phyloP scores from a whole-genome alignment of 495 filamentous ascomycete species.

The Trichoderma erinaceum region DNA sequence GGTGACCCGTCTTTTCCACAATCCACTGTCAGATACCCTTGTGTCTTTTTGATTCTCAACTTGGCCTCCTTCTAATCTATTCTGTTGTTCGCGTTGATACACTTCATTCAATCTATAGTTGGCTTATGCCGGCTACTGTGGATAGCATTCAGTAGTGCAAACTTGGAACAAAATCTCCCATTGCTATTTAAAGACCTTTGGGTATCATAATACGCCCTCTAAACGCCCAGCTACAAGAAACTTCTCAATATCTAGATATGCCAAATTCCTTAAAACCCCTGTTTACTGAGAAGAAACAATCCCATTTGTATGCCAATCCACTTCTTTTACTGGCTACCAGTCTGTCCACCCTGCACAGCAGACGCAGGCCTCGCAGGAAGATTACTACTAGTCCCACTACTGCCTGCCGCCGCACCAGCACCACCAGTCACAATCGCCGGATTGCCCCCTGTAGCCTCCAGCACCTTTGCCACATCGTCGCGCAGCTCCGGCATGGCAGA shows the following conservation, averaged over 20 bases:
- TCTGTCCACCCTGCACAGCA: neutral
- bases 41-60: neutral
- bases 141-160: neutral
- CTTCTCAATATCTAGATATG: neutral
- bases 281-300: neutral
- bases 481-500: slow-evolving; percentile 69
- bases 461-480: slow-evolving; percentile 59
- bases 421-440: slow-evolving; percentile 6
- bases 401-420: neutral
- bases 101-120: neutral
- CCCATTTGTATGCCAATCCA: neutral
- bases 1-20: slow-evolving; percentile 13
- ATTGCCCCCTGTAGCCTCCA: slow-evolving; percentile 37
- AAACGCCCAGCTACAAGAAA: neutral
- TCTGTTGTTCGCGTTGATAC: neutral
- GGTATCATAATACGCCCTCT: slow-evolving; percentile 1
- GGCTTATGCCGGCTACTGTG: no score
- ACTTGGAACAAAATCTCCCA: neutral
- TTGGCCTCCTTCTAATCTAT: neutral
- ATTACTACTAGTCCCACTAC: neutral
- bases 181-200: neutral
- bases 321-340: neutral
- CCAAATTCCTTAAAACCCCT: neutral
- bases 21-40: slow-evolving; percentile 12
- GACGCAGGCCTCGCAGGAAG: slow-evolving; percentile 5